Conservation (phyloP, 345 rosid species). For the Streptanthus diversifolius region DNA sequence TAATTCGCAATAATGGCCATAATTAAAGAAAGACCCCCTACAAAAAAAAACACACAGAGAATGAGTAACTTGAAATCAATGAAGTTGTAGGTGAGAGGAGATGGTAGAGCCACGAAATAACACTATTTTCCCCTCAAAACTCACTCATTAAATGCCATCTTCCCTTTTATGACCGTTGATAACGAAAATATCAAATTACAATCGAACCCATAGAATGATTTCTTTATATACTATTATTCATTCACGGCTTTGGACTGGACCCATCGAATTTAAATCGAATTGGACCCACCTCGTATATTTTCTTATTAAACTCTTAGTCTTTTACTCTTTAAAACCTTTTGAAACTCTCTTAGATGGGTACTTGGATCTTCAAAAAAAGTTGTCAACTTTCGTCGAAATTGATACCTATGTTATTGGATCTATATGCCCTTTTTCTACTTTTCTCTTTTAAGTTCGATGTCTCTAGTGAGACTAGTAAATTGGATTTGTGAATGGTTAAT, state of each 20-base stretch:
- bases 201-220: background rate
- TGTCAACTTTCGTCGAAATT: background rate
- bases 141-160: conserved; percentile 34
- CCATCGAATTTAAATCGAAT: conserved; percentile 19
- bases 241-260: conserved; percentile 21
- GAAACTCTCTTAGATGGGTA: conserved; percentile 15
- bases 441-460: conserved; percentile 2
- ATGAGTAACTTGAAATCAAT: conserved; percentile 33
- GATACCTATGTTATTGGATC: conserved; percentile 24
- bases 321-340: conserved; percentile 20
- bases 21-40: conserved; percentile 12
- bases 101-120: conserved; percentile 28
- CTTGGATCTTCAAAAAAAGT: conserved; percentile 15
- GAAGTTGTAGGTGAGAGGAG: conserved; percentile 29
- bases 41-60: conserved; percentile 20
- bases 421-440: background rate
- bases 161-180: conserved; percentile 38
- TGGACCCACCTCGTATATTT: conserved; percentile 20
- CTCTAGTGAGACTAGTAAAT: conserved; percentile 5
- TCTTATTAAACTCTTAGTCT: conserved; percentile 10
- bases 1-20: conserved; percentile 28
- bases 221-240: background rate
- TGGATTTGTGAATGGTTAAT: conserved; percentile 17
- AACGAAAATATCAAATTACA: conserved; percentile 17
- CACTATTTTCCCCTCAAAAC: background rate